Base-by-base conservation (phyloP, 371 early-diverging fungal species). In the Mortierella sp. region DNA sequence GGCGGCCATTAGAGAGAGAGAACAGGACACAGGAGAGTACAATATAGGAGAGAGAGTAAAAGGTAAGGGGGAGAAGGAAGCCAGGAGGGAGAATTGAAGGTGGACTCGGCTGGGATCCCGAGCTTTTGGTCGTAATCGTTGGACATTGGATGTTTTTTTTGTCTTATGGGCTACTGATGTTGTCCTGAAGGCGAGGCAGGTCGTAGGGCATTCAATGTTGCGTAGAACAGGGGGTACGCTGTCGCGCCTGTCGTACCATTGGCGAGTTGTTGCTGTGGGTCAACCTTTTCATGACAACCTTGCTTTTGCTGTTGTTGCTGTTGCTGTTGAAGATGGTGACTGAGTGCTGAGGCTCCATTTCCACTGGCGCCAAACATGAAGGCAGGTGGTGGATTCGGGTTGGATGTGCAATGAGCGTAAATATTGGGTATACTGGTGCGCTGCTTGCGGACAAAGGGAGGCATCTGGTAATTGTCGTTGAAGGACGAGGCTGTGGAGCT, bases 351-450 rank as follows among this genome's bases (percentile, higher is more conserved):
- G 57, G 60, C 49, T 3, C 45, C 50, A 22, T 55, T 69, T 1
- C 59, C 58, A 13, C 54, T 46, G 19, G 57, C 39, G 6, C 57
- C 40, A 43, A 67, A 59, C 50, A 71, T 57, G 43, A 63, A 58
- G 8, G 67, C 59, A 7, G 56, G 56, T 17, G 67, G 67, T 24
- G 67, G 74, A 46, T 73, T 67, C 13, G 74, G 74, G 29, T 73
- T 73, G 49, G 74, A 57, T 28, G 74, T 60, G 44, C 74, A 73
- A 12, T 73, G 74, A 8, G 67, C 74, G 25, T 73, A 73, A 43
- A 73, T 60, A 44, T 73, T 73, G 58, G 74, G 74, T 63, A 73
- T 73, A 59, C 67, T 67, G 29, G 74, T 73, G 14, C 74, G 67
- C 24, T 73, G 74, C 60, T 73, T 73, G 63, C 74, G 74, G 52